Evolutionary conservation across 1,284 basidiomycete genomes (phyloP), one percentile per base, ranked within the genome.

Genomic region (Ganoderma boninense): DNA sequence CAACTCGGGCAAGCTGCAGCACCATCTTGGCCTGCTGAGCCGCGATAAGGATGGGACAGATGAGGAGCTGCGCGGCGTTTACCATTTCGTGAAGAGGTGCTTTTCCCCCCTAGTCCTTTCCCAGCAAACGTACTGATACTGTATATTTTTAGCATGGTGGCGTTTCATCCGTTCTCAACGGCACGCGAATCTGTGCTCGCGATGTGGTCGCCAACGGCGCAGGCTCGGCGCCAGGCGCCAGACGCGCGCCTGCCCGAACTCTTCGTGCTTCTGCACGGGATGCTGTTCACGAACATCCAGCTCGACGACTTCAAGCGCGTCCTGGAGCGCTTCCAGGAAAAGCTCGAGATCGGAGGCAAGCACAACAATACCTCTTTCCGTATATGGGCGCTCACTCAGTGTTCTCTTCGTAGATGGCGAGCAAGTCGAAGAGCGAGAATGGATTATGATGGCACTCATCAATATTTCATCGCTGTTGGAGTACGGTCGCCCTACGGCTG

Each of bases 21-120:
- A 98, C 79, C 95, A 98, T 79, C 84, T 99, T n/a, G 98, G 96
- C 1, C 82, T 98, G 69, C 85, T 99, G 62, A 93, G 92, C 76
- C 86, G 94, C 29, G 95, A 97, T 77, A 88, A 89, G 26, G 92
- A 94, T 69, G 89, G 87, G 0, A 94, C 96, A 75, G 96, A 97
- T 74, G 95, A 97, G 75, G 97, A 98, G 74, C 81, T 97, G n/a
- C 86, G 92, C 10, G 91, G 92, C 0, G 86, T 98, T 13, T 97
- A 99, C 80, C 97, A 98, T 81, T 97, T 97, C 75, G 88, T 92
- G n/a, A 98, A 98, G 83, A 97, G 95, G 95, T 95, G 32, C 32
- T 49, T 1, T 59, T 56, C 10, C 56, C 59, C 18, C 40, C 23
- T 11, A 16, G 49, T 20, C 6, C 52, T 72, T 63, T 32, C 42